These are phyloP conservation scores for Cymodocea nodosa DNA, from an alignment of 116 monocot genomes.

Conservation along the genomic window DNA sequence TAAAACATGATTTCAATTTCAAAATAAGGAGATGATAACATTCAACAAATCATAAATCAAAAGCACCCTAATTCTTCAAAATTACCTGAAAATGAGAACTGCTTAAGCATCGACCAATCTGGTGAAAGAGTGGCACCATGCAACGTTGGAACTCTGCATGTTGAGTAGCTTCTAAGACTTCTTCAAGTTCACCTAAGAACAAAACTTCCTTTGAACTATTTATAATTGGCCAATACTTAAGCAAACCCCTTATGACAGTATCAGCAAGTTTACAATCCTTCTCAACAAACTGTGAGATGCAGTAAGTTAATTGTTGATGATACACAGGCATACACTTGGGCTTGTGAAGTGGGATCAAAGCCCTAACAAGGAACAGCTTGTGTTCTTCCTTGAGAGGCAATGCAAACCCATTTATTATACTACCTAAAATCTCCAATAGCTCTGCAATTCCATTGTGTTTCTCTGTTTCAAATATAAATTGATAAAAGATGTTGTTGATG, in stretches of 20 bases:
- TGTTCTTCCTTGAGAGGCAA: constrained; percentile 30
- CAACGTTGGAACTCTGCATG: constrained; percentile 30
- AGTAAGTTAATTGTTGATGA: constrained; percentile 27
- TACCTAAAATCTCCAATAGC: constrained; percentile 26
- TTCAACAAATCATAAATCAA: not conserved
- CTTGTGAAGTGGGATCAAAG: constrained; percentile 35
- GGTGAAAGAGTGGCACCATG: constrained; percentile 26
- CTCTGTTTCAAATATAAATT: constrained; percentile 26
- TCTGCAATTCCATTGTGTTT: constrained; percentile 25
- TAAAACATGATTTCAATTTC: not conserved
- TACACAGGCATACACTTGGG: constrained; percentile 29
- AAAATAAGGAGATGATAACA: not conserved
- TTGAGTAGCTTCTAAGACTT: constrained; percentile 26
- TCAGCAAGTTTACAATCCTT: constrained; percentile 32
- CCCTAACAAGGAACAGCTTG: constrained; percentile 30
- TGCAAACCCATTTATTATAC: constrained; percentile 27
- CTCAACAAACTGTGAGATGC: constrained; percentile 27
- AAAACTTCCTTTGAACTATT: constrained; percentile 29
- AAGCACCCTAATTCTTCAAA: not conserved
- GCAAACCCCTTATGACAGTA: constrained; percentile 26
- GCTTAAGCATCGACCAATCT: constrained; percentile 18
- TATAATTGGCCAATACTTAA: constrained; percentile 25
- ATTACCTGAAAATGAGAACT: constrained; percentile 32
- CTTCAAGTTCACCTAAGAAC: constrained; percentile 29
- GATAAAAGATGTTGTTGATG: constrained; percentile 30